These are phyloP conservation scores for Russula compacta DNA, from an alignment of 768 basidiomycete genomes.

Conservation along the genomic window DNA sequence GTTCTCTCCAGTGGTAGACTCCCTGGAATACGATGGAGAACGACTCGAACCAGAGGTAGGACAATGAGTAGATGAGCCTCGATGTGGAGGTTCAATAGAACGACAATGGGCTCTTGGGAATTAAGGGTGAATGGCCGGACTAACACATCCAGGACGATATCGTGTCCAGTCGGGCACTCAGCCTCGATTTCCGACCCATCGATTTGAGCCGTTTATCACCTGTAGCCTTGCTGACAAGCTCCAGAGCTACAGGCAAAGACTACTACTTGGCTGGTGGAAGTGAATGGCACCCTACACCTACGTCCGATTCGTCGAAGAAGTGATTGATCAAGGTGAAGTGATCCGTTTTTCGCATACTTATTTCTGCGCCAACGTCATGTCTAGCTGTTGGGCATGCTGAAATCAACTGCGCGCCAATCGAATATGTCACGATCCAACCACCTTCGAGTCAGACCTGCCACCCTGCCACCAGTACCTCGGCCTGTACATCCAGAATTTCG, in stretches of 20 bases:
- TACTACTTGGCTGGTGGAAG: conserved; percentile 33
- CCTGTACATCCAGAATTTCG: conserved; percentile 32
- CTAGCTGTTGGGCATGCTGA: conserved; percentile 41
- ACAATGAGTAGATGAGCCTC: conserved; percentile 27
- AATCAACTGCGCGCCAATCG: conserved; percentile 49
- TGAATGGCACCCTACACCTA: conserved; percentile 35
- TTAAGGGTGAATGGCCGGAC: conserved; percentile 28
- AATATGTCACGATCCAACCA: conserved; percentile 46
- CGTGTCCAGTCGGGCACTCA: conserved; percentile 19
- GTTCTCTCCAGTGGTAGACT: conserved; percentile 28
- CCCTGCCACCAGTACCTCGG: conserved; percentile 39
- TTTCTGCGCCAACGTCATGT: background rate
- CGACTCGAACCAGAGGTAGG: conserved; percentile 30
- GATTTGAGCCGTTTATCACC: conserved; percentile 25
- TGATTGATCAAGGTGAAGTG: conserved; percentile 38
- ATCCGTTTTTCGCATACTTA: background rate
- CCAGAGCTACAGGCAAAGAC: no score
- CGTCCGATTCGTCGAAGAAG: conserved; percentile 33
- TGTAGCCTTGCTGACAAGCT: conserved; percentile 20
- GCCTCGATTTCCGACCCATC: conserved; percentile 24
- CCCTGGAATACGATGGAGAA: conserved; percentile 29
- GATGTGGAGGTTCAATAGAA: conserved; percentile 27
- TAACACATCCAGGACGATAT: conserved; percentile 23
- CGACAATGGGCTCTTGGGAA: conserved; percentile 27
- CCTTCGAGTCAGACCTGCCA: conserved; percentile 40